Evolutionary conservation across 371 early-diverging fungal genomes (phyloP).

Genomic region (Haplosporangium sp.): DNA sequence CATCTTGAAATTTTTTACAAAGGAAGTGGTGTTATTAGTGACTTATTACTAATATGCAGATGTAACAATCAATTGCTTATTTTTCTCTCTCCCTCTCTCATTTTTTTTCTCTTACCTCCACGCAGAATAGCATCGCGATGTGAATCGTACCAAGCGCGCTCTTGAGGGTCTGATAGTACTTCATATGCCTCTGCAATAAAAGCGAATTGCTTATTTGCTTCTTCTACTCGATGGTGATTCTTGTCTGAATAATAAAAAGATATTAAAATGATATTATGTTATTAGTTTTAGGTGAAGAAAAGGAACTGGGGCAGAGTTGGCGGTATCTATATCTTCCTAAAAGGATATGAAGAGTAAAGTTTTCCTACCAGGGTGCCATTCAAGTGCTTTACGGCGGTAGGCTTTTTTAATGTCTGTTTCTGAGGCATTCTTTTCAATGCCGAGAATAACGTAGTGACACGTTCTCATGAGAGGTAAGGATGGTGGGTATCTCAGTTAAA

Average conservation of each 20-base stretch:
- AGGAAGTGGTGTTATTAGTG: too few species aligned
- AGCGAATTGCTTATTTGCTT: conserved; percentile 88
- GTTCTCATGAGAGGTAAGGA: conserved; percentile 60
- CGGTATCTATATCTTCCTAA: too few species aligned
- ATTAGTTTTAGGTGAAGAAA: too few species aligned
- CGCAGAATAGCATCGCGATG: conserved; percentile 86
- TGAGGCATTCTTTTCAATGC: conserved; percentile 78
- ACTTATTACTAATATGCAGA: too few species aligned
- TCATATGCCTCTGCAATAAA: conserved; percentile 93
- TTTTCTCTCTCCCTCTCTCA: too few species aligned
- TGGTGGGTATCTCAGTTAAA: background rate
- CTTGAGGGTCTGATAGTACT: conserved; percentile 87
- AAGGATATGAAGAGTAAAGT: too few species aligned
- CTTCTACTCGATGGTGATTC: conserved; percentile 84
- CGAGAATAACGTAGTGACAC: conserved; percentile 94
- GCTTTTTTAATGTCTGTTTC: conserved; percentile 90
- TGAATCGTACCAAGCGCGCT: conserved; percentile 92
- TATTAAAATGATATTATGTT: too few species aligned
- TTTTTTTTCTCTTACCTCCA: conserved; percentile 63
- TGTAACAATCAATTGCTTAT: too few species aligned
- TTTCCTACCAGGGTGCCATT: conserved; percentile 87
- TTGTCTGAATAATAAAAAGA: conserved; percentile 71
- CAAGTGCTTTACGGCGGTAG: conserved; percentile 86
- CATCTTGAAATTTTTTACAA: conserved; percentile 15
- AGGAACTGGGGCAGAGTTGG: too few species aligned